Percentiles rank a stretch among this genome's conserved stretches.
phyloP scores from a whole-genome alignment of 2,329 filamentous ascomycete species.

The Bimuria novae-zelandiae region DNA sequence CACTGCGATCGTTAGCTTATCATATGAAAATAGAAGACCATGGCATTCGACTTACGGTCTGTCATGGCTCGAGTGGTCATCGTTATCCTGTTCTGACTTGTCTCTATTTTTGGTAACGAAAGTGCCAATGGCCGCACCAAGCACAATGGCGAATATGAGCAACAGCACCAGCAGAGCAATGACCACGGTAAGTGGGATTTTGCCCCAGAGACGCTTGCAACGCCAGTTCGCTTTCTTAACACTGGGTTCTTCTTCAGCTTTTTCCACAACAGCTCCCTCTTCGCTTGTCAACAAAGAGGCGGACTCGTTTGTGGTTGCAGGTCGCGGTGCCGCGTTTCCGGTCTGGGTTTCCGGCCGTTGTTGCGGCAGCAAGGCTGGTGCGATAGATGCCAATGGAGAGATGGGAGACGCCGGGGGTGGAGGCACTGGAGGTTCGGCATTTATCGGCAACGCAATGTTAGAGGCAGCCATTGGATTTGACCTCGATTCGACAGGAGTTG shows the following conservation, averaged over 20 bases:
- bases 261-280: constrained; percentile 31
- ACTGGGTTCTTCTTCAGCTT: constrained; percentile 27
- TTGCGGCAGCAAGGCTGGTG: constrained; percentile 35
- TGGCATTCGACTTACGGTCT: constrained; percentile 33
- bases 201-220: constrained; percentile 53
- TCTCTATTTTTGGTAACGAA: constrained; percentile 51
- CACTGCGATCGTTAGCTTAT: constrained; percentile 29
- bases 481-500: constrained; percentile 33
- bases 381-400: constrained; percentile 27
- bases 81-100: constrained; percentile 19
- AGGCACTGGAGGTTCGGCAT: constrained; percentile 15
- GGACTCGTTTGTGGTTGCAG: constrained; percentile 34
- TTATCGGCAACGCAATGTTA: constrained; percentile 28
- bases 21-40: too few species aligned
- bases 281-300: constrained; percentile 32
- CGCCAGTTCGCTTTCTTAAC: constrained; percentile 42
- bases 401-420: constrained; percentile 28
- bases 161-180: constrained; percentile 53
- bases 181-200: constrained; percentile 57
- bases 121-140: constrained; percentile 60
- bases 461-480: constrained; percentile 23
- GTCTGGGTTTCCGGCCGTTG: constrained; percentile 41
- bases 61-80: constrained; percentile 22
- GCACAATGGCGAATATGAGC: constrained; percentile 51
- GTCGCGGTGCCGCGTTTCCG: constrained; percentile 27